Percentiles rank a stretch among this genome's conserved stretches.
Evolutionary conservation across 495 filamentous ascomycete species (phyloP).

Genomic region (Xylaria grammica): DNA sequence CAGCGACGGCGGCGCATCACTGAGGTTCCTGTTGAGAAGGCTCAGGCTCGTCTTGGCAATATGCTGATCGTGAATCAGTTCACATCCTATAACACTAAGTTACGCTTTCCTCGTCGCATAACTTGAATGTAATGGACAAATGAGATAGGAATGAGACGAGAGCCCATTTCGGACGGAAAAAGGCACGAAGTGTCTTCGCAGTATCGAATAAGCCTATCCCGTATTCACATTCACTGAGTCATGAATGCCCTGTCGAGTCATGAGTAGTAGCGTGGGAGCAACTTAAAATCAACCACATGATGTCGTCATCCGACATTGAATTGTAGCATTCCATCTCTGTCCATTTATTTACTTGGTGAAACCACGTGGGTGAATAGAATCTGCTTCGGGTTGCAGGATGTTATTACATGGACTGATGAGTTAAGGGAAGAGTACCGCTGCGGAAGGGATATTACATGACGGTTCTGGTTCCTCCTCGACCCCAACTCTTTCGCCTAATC

Average conservation of each 20-base stretch:
- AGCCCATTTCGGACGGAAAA: neutral
- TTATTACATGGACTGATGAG: too few relatives aligned
- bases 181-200: neutral
- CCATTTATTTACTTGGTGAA: too few relatives aligned
- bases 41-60: neutral
- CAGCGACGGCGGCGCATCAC: too few relatives aligned
- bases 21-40: neutral
- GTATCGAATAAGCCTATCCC: neutral
- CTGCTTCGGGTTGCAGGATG: too few relatives aligned
- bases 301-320: neutral
- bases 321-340: neutral
- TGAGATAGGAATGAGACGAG: neutral
- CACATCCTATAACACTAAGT: neutral
- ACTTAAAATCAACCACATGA: neutral
- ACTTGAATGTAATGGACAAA: slow-evolving; percentile 3
- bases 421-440: too few relatives aligned
- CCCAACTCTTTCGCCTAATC: too few relatives aligned
- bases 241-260: neutral
- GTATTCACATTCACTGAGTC: neutral
- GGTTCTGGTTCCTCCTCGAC: too few relatives aligned
- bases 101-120: neutral
- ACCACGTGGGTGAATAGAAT: too few relatives aligned
- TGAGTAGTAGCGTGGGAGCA: neutral
- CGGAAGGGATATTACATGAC: too few relatives aligned
- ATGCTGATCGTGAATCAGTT: neutral